phyloP scores from a whole-genome alignment of 2,329 filamentous ascomycete genomes.

The Domatiomyces catenatus region DNA sequence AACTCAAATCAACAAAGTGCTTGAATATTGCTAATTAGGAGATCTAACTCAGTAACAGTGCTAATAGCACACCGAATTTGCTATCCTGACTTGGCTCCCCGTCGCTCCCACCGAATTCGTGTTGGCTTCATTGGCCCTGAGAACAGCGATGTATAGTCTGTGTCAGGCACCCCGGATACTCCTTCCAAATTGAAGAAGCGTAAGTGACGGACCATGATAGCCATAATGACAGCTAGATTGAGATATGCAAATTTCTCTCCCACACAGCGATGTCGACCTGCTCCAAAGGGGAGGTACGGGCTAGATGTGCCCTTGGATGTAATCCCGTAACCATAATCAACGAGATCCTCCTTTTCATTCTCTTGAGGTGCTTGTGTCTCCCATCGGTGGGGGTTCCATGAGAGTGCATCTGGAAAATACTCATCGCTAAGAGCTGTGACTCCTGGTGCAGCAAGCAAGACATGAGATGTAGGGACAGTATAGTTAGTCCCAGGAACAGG shows the following conservation, averaged over 20 bases:
- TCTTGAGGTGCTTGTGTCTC: slow-evolving; percentile 41
- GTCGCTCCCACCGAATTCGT: slow-evolving; percentile 21
- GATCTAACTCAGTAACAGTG: no score
- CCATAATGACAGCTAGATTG: slow-evolving; percentile 57
- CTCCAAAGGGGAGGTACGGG: slow-evolving; percentile 58
- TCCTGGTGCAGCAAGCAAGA: slow-evolving; percentile 69
- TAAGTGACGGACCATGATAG: slow-evolving; percentile 65
- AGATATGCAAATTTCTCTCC: slow-evolving; percentile 66
- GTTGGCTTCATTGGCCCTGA: slow-evolving; percentile 47
- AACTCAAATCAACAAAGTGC: no score
- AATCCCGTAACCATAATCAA: slow-evolving; percentile 78
- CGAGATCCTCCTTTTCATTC: slow-evolving; percentile 43
- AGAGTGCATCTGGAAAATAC: slow-evolving; percentile 44
- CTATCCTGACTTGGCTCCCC: no score
- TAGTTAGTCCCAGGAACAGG: slow-evolving; percentile 46
- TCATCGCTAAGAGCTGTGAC: slow-evolving; percentile 47
- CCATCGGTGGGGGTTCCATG: slow-evolving; percentile 50
- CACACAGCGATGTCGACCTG: slow-evolving; percentile 57
- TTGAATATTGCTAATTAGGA: no score
- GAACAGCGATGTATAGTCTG: slow-evolving; percentile 54
- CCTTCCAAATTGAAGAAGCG: slow-evolving; percentile 64
- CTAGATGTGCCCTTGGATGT: slow-evolving; percentile 80
- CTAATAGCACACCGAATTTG: no score
- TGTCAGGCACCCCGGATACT: slow-evolving; percentile 50
- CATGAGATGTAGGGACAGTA: slow-evolving; percentile 64